Evolutionary conservation across 148 eudicot species (phyloP).

Genomic region (Fagopyrum esculentum): DNA sequence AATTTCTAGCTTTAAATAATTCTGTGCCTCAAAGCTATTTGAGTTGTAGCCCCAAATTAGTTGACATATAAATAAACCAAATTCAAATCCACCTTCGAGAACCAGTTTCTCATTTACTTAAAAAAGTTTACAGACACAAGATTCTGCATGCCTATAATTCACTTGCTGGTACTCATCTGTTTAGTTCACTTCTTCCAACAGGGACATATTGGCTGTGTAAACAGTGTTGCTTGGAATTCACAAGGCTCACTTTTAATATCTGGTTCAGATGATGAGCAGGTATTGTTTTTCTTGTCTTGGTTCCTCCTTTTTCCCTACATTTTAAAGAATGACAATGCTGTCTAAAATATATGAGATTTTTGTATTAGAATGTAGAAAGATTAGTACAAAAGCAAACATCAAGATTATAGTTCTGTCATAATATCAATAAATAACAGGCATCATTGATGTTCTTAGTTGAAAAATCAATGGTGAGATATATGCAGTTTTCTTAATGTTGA

Average conservation of each 20-base stretch:
- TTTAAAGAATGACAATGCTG: neutral
- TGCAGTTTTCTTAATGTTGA: neutral
- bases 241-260: constrained; percentile 81
- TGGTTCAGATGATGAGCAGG: constrained; percentile 93
- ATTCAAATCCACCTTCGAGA: neutral
- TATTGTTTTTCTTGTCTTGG: constrained; percentile 19
- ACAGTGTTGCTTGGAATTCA: constrained; percentile 91
- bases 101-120: neutral
- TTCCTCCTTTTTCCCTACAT: neutral
- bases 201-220: constrained; percentile 94
- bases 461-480: neutral
- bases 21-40: neutral
- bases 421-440: neutral
- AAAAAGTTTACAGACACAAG: neutral
- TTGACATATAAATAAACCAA: neutral
- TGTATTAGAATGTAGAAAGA: neutral
- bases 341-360: neutral
- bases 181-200: constrained; percentile 18
- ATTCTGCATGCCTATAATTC: neutral
- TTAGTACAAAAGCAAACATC: neutral
- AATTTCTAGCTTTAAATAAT: neutral
- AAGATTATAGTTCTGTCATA: neutral
- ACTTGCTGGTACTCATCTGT: neutral
- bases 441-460: neutral
- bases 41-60: neutral